Evolutionary conservation across 345 rosid genomes (phyloP).

Genomic region (Brassica juncea): DNA sequence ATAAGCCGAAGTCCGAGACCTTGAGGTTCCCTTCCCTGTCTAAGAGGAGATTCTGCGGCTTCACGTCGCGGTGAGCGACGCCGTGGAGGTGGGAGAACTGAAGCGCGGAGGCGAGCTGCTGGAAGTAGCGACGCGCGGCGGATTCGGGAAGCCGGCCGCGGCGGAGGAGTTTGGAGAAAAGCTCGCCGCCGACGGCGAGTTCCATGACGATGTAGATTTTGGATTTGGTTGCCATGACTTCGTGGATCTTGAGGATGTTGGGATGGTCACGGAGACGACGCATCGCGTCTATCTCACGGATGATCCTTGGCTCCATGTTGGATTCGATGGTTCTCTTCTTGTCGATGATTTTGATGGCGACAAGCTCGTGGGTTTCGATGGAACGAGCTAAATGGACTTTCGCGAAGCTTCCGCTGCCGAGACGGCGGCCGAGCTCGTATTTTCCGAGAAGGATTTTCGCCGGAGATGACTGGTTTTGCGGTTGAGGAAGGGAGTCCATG

Average conservation of each 20-base stretch:
- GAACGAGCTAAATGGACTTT: conserved; percentile 63
- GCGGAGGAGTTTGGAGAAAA: conserved; percentile 62
- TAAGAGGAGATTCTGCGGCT: conserved; percentile 81
- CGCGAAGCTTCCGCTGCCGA: conserved; percentile 88
- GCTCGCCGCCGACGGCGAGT: conserved; percentile 81
- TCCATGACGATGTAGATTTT: conserved; percentile 91
- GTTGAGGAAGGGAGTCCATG: conserved; percentile 38
- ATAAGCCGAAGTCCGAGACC: conserved; percentile 86
- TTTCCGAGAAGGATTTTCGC: conserved; percentile 55
- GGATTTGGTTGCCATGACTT: conserved; percentile 87
- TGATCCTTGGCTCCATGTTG: conserved; percentile 63
- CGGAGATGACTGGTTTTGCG: conserved; percentile 17
- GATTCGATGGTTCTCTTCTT: conserved; percentile 55
- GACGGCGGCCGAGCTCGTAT: conserved; percentile 61
- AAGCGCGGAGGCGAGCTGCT: conserved; percentile 80
- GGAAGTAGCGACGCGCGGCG: conserved; percentile 66
- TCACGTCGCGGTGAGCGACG: conserved; percentile 85
- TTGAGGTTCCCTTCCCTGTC: conserved; percentile 69
- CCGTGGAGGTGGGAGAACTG: conserved; percentile 80
- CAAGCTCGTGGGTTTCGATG: conserved; percentile 44
- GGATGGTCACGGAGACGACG: conserved; percentile 81
- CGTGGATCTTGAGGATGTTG: conserved; percentile 74
- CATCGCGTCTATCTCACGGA: conserved; percentile 86
- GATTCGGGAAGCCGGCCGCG: conserved; percentile 59
- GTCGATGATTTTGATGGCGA: conserved; percentile 75